phyloP scores from a whole-genome alignment of 2,329 filamentous ascomycete species.

The Trichothecium sympodiale region DNA sequence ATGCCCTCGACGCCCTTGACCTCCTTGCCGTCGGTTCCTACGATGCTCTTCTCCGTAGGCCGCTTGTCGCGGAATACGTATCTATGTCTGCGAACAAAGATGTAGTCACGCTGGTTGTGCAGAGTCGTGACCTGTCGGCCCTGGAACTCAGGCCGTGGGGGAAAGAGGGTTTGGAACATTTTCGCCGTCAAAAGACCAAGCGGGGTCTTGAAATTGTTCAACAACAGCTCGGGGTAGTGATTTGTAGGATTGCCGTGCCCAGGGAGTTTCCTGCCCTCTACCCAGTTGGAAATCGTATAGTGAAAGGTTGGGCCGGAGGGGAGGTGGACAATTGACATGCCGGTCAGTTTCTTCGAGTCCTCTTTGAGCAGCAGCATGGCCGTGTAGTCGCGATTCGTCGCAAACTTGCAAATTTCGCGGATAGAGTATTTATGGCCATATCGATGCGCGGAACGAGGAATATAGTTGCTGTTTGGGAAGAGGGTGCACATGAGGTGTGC shows the following conservation, averaged over 20 bases:
- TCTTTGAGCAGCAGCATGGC: constrained; percentile 78
- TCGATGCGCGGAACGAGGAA: constrained; percentile 72
- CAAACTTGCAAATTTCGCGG: constrained; percentile 80
- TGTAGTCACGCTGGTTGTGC: constrained; percentile 93
- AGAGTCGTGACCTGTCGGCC: constrained; percentile 85
- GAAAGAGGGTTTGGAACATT: constrained; percentile 54
- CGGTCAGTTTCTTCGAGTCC: constrained; percentile 74
- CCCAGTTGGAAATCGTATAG: constrained; percentile 83
- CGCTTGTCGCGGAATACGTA: constrained; percentile 90
- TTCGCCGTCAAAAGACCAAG: constrained; percentile 80
- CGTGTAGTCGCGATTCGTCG: constrained; percentile 71
- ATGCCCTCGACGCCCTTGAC: constrained; percentile 80
- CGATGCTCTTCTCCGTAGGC: constrained; percentile 75
- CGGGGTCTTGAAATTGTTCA: constrained; percentile 93
- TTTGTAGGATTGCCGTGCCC: constrained; percentile 83
- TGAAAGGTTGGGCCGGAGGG: constrained; percentile 84
- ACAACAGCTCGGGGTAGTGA: constrained; percentile 79
- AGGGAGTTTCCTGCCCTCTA: constrained; percentile 76
- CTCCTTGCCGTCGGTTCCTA: constrained; percentile 69
- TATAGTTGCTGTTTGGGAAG: constrained; percentile 81
- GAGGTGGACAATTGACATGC: constrained; percentile 74
- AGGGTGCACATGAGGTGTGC: constrained; percentile 67
- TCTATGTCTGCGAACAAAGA: constrained; percentile 81
- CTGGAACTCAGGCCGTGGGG: constrained; percentile 68
- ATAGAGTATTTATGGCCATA: constrained; percentile 87